Base-by-base conservation (phyloP, 2,329 filamentous ascomycete species). In the Juglanconis oblonga region DNA sequence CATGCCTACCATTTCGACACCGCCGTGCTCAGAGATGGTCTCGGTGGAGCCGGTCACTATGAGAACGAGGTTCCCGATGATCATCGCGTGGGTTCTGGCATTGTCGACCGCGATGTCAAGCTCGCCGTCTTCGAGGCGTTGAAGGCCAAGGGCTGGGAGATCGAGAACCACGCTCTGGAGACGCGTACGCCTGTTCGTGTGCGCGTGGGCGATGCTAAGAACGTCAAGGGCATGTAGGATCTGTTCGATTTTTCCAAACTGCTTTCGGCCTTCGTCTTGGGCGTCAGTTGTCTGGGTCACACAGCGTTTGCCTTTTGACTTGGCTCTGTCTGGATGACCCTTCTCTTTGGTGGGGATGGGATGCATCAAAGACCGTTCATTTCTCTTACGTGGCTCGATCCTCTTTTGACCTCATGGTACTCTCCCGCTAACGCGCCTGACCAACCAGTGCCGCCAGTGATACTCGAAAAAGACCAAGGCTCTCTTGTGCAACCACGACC, bases 141-240 rank as follows among this genome's bases (percentile, higher is more conserved):
- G 59, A 75, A 55, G 62, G 72, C 62, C 64, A 73, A 62, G 62
- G 89, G 89, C 0, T 93, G 90, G 90, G 83, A 92, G 72, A 66
- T 90, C 51, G 76, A 84, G 58, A 79, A 79, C 54, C 80, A 80
- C 44, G 87, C 85, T 5, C 75, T 93, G 66, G 89, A 92, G 76
- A 92, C 88, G 17, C 79, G 75, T 61, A 76, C 82, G 51, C 85
- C 75, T 1, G 67, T 79, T 29, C 72, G 76, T 6, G 74, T 80
- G 33, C 65, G 74, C 36, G 64, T 74, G 3, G 71, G 69, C n/a
- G 69, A 67, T 55, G 65, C 61, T 45, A 69, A 66, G 60, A 48
- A 44, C 29, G 32, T 55, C 45, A 70, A 70, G 64, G 64, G 70
- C 68, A 64, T 61, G 65, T 67, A 63, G 38, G 38, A 49, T 33